These are phyloP conservation scores for Tolypocladium tropicale DNA, from an alignment of 2,329 filamentous ascomycete genomes.

Conservation along the genomic window DNA sequence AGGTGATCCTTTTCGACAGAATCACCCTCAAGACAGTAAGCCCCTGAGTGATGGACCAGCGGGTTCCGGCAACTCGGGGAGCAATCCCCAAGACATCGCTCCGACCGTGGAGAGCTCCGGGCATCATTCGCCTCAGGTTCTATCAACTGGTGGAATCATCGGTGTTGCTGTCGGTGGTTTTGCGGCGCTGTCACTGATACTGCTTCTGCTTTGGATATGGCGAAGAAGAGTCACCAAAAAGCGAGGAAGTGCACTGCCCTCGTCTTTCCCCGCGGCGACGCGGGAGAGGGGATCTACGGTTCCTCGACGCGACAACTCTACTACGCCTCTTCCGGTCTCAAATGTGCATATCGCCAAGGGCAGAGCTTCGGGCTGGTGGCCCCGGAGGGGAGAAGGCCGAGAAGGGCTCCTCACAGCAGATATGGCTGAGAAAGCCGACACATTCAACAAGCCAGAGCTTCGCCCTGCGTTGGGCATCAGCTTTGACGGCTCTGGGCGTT, in stretches of 20 bases:
- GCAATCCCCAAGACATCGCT: not conserved
- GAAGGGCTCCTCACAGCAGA: not conserved
- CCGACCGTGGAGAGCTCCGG: conserved; percentile 3
- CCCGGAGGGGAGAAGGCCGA: conserved; percentile 26
- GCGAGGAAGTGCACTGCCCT: not conserved
- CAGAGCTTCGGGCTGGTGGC: conserved; percentile 26
- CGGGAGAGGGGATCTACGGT: conserved; percentile 10
- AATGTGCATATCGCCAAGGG: not conserved
- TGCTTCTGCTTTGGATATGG: conserved; percentile 41
- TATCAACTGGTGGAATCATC: conserved; percentile 28
- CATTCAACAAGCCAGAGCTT: conserved; percentile 20
- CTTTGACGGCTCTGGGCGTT: conserved; percentile 16
- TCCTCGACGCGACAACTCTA: not conserved
- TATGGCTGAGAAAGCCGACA: not conserved
- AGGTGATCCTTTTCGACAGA: not conserved
- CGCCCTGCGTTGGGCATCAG: conserved; percentile 27
- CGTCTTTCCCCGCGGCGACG: conserved; percentile 14
- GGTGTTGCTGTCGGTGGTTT: conserved; percentile 41
- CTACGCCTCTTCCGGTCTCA: not conserved
- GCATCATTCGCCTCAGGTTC: conserved; percentile 1
- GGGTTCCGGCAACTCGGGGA: not conserved
- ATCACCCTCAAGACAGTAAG: not conserved
- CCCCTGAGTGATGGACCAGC: not conserved
- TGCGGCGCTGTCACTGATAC: conserved; percentile 29
- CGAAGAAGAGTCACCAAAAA: conserved; percentile 27